A percentile compares a stretch with the other conserved stretches of the same genome.
Evolutionary conservation across 1,284 basidiomycete species (phyloP).

Genomic region (Malassezia obtusa): DNA sequence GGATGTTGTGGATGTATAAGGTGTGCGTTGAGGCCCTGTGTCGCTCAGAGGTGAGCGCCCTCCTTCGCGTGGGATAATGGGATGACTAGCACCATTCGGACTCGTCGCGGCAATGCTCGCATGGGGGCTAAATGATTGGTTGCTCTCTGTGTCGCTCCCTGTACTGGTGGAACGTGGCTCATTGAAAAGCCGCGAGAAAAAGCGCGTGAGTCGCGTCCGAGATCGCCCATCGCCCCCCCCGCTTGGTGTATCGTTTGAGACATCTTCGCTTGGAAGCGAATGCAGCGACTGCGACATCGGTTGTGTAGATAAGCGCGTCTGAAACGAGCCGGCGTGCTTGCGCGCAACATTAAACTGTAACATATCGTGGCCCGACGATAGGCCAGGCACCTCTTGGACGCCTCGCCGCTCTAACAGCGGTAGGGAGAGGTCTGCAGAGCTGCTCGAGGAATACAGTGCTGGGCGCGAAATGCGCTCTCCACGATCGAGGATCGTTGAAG

Average conservation of each 20-base stretch:
- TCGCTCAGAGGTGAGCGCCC: neutral
- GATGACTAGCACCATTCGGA: neutral
- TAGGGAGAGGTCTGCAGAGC: neutral
- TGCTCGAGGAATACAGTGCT: neutral
- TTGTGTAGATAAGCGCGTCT: neutral
- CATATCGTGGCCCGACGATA: neutral
- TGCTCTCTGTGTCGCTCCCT: neutral
- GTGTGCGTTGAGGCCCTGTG: neutral
- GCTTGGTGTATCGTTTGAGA: neutral
- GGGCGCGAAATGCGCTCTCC: neutral
- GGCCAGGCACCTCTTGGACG: neutral
- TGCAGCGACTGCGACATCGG: neutral
- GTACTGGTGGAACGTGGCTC: neutral
- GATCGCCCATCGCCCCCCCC: neutral
- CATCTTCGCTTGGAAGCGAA: neutral
- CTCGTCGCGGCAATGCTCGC: neutral
- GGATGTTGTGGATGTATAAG: neutral
- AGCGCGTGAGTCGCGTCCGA: neutral
- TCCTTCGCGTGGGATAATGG: neutral
- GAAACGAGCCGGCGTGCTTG: neutral
- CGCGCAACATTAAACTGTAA: neutral
- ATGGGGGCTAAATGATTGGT: neutral
- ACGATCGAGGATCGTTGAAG: neutral
- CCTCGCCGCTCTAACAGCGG: neutral
- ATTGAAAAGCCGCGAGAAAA: constrained; percentile 6